Base-by-base conservation (phyloP, 768 basidiomycete genomes). In the Rhodotorula sphaerocarpa region DNA sequence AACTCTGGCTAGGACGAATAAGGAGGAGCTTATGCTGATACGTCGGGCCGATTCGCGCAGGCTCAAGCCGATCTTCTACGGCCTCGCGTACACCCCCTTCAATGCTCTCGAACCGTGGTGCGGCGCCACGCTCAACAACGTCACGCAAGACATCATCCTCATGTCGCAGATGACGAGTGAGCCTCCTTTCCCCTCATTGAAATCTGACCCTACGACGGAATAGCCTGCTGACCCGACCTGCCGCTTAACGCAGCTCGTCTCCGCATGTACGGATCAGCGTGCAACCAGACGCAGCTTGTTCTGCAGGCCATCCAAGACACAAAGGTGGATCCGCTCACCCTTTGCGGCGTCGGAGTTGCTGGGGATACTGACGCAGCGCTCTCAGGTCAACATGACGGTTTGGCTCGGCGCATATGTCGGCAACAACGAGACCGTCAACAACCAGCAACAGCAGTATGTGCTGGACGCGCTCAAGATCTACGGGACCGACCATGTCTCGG, bases 251-350 rank as follows among this genome's bases (percentile, higher is more conserved):
- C 55, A 63, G 66, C 61, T n/a, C 61, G 64, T 2, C 18, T 71
- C 16, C 62, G 69, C 30, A 66, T 57, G 41, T 68, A 72, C 47
- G 56, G 66, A 11, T 33, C 57, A 3, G 41, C 39, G 70, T 68
- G 65, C 61, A 62, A 78, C 64, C 74, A 75, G 53, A 75, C 76
- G 6, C 73, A 75, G 15, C 53, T 78, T 48, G 74, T 78, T 79
- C 81, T 97, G 34, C 87, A 91, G 68, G 93, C 92, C 23, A 90
- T 99, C 70, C 80, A 85, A 70, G 84, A 83, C 63, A 95, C 92
- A 41, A 88, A 92, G 76, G 43, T 44, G 10, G 11, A 20, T n/a
- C 15, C 10, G 43, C 87, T 90, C 43, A 79, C 93, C 75, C 81
- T 95, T 82, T 79, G 75, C 7, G 87, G 92, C 9, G 90, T 78